These are phyloP conservation scores for Chaetomium fimeti DNA, from an alignment of 495 filamentous ascomycete species.

Conservation along the genomic window DNA sequence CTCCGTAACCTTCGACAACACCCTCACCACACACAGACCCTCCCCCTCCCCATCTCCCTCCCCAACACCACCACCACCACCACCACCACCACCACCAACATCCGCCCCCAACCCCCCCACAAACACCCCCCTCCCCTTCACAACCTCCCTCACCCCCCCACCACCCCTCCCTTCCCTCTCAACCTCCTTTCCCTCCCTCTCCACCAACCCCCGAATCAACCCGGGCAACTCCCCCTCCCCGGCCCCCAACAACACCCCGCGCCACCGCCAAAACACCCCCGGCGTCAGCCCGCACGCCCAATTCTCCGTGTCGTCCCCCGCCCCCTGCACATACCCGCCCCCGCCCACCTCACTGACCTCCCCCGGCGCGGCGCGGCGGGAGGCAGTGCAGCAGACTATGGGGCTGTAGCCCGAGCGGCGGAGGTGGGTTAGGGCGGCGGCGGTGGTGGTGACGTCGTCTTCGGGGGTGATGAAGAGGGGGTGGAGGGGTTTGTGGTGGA, in stretches of 20 bases:
- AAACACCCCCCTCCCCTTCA: conserved; percentile 35
- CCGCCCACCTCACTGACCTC: conserved; percentile 56
- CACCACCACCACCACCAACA: conserved; percentile 32
- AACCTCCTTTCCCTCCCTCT: conserved; percentile 43
- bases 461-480: conserved; percentile 62
- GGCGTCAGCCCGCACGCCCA: conserved; percentile 82
- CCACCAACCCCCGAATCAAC: conserved; percentile 59
- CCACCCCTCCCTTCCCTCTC: conserved; percentile 18
- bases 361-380: conserved; percentile 60
- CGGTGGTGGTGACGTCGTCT: conserved; percentile 31
- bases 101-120: conserved; percentile 33
- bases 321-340: conserved; percentile 87
- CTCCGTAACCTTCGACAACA: conserved; percentile 40
- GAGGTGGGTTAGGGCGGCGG: conserved; percentile 29
- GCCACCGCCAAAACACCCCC: conserved; percentile 71
- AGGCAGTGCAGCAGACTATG: conserved; percentile 79
- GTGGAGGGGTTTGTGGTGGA: conserved; percentile 56
- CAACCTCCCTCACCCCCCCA: conserved; percentile 38
- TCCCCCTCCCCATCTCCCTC: conserved; percentile 25
- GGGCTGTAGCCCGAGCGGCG: conserved; percentile 57
- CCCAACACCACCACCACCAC: conserved; percentile 35
- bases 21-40: conserved; percentile 29
- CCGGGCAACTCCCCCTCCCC: conserved; percentile 63
- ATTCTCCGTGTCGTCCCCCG: conserved; percentile 87
- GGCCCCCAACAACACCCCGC: conserved; percentile 53